Base-by-base conservation (phyloP, 2,329 filamentous ascomycete species). In the Bipolaris oryzae region DNA sequence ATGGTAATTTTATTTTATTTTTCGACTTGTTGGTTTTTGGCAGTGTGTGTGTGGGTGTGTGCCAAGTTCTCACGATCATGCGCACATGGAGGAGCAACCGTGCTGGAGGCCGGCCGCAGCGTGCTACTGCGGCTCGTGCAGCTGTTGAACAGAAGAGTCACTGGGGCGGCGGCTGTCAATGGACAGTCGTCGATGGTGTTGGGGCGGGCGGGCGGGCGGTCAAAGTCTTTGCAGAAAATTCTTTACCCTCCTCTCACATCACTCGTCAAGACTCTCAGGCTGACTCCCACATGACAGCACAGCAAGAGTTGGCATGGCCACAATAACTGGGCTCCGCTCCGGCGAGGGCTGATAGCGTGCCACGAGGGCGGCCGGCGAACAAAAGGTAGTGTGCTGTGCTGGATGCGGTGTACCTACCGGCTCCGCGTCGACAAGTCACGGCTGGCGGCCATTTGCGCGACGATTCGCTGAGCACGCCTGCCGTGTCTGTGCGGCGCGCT, bases 391-490 rank as follows among this genome's bases (percentile, higher is more conserved):
- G 42, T 15, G 10, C 7, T 16, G 21, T 9, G 23, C 23, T 39
- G 33, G 18, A 18, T 53, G 39, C 38, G 35, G 33, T 48, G 46
- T 53, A 57, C 16, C 49, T 23, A 15, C 20, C 38, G n/a, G 13
- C 11, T 11, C 18, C 33, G 33, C 15, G 11, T 41, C 20, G 11
- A 23, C 41, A 28, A 28, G 21, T 43, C 41, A n/a, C 35, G 7
- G 35, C n/a, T 18, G 62, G 59, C 60, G 61, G 39, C 13, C 39
- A 34, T 21, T 21, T 13, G 21, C n/a, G 41, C 44, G 25, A 50
- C 62, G 52, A 68, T 65, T 66, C 55, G 66, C 57, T 53, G 61
- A 42, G 53, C 59, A 34, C 56, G 66, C 64, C 57, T 72, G 66
- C 63, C 66, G 47, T 31, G 62, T 50, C 65, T 50, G 57, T 61